A percentile compares a stretch with the other conserved stretches of the same genome.
Conservation (phyloP, 495 filamentous ascomycete genomes). For the Tricharina praecox region DNA sequence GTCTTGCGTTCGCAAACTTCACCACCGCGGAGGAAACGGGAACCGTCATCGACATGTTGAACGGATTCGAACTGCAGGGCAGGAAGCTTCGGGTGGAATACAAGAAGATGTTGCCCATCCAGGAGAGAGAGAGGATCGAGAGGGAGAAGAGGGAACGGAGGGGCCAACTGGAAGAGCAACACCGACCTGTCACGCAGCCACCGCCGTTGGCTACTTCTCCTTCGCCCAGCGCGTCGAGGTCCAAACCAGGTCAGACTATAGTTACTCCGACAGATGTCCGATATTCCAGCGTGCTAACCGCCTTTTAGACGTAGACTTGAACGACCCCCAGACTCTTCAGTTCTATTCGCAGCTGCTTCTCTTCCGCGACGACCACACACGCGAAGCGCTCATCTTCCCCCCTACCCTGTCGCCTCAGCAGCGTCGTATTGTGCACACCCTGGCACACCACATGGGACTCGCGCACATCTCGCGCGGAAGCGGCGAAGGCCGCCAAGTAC, state of each 20-base stretch:
- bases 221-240: conserved; percentile 44
- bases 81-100: conserved; percentile 91
- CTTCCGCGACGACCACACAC: conserved; percentile 61
- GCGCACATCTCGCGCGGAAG: conserved; percentile 75
- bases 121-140: conserved; percentile 90
- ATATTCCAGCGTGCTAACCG: conserved; percentile 3
- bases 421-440: conserved; percentile 75
- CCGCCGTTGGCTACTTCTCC: conserved; percentile 50
- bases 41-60: conserved; percentile 73
- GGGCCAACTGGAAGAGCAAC: conserved; percentile 92
- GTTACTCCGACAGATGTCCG: conserved; percentile 5
- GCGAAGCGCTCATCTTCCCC: conserved; percentile 72
- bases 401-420: conserved; percentile 61
- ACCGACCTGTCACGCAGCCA: conserved; percentile 47
- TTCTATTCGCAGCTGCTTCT: conserved; percentile 80
- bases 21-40: conserved; percentile 87
- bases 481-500: conserved; percentile 70
- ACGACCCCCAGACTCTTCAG: conserved; percentile 69
- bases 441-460: conserved; percentile 88
- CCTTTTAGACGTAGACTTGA: conserved; percentile 51
- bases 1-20: conserved; percentile 95
- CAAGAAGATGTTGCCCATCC: conserved; percentile 95
- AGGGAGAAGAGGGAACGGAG: conserved; percentile 92
- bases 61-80: conserved; percentile 88
- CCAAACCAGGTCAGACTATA: conserved; percentile 42